phyloP scores from a whole-genome alignment of 2,329 filamentous ascomycete species.

The Talaromyces atroroseus region DNA sequence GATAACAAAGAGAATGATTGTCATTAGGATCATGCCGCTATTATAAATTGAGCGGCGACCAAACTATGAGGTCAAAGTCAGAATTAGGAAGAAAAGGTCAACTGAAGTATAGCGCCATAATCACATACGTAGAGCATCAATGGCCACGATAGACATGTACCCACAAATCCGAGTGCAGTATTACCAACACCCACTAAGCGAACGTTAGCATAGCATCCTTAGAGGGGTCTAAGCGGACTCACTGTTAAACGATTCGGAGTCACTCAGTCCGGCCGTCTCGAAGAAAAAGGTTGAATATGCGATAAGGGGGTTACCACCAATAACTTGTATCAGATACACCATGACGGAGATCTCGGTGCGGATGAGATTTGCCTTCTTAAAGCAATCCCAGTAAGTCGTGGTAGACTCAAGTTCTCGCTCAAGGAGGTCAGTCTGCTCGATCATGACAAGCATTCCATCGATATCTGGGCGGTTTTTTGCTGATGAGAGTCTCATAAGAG shows the following conservation, averaged over 20 bases:
- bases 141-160: conserved; percentile 36
- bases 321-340: conserved; percentile 36
- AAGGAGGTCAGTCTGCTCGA: conserved; percentile 37
- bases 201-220: conserved; percentile 27
- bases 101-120: conserved; percentile 14
- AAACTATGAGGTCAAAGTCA: conserved; percentile 32
- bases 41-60: conserved; percentile 41
- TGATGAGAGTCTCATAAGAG: conserved; percentile 39
- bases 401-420: conserved; percentile 37
- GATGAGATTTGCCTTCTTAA: conserved; percentile 36
- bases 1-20: conserved; percentile 34
- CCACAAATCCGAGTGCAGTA: conserved; percentile 34
- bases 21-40: conserved; percentile 35
- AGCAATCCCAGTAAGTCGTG: conserved; percentile 37
- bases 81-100: conserved; percentile 18
- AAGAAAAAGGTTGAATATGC: conserved; percentile 37
- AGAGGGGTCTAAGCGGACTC: conserved; percentile 41
- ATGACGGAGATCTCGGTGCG: conserved; percentile 41
- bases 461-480: conserved; percentile 32
- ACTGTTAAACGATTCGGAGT: conserved; percentile 35
- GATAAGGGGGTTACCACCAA: conserved; percentile 32
- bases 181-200: conserved; percentile 24
- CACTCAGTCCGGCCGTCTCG: conserved; percentile 34
- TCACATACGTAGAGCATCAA: conserved; percentile 37
- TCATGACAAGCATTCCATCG: conserved; percentile 36